These are phyloP conservation scores for Solanum acaule DNA, from an alignment of 257 asterid species.

Conservation along the genomic window DNA sequence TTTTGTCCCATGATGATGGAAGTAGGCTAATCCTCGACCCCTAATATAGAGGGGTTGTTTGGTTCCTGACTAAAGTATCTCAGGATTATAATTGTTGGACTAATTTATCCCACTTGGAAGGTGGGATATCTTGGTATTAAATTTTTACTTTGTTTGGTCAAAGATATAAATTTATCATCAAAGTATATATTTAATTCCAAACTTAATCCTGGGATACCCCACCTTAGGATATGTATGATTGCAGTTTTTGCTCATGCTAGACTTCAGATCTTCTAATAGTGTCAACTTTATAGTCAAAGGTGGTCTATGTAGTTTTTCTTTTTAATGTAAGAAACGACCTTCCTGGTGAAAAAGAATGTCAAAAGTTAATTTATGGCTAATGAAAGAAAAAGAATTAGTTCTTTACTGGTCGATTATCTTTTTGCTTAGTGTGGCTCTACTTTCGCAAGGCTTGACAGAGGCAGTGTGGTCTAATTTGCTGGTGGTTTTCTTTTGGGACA, in stretches of 20 bases:
- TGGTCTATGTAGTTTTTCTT: not conserved
- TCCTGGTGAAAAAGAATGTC: not conserved
- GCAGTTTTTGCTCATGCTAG: not conserved
- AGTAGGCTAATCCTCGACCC: not conserved
- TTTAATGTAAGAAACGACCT: not conserved
- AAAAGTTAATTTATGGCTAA: not conserved
- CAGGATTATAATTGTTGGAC: not conserved
- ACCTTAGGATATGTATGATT: not conserved
- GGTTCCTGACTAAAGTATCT: not conserved
- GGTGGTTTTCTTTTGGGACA: not conserved
- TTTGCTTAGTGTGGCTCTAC: not conserved
- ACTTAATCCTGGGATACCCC: not conserved
- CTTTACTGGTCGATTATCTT: not conserved
- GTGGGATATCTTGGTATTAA: not conserved
- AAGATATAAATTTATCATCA: not conserved
- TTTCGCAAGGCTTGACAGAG: not conserved
- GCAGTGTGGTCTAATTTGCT: not conserved
- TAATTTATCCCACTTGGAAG: not conserved
- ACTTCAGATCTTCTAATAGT: not conserved
- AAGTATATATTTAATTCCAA: not conserved
- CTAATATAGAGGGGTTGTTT: not conserved
- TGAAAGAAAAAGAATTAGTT: not conserved
- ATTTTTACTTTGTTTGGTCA: not conserved
- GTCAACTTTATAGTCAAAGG: not conserved
- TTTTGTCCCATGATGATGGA: not conserved